Evolutionary conservation across 495 filamentous ascomycete species (phyloP).

Genomic region (Glarea lozoyensis): DNA sequence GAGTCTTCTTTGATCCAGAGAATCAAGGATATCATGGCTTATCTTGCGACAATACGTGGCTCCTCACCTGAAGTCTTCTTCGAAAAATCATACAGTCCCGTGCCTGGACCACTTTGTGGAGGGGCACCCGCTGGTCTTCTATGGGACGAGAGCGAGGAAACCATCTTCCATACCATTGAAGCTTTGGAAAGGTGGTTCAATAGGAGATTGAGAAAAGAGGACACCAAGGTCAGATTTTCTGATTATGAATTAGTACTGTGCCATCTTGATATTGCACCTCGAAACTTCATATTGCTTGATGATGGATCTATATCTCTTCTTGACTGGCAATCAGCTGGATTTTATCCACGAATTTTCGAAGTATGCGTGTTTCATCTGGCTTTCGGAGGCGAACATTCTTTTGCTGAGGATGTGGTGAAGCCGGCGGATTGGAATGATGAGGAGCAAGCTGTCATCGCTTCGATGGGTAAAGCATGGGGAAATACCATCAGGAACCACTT

Average conservation of each 20-base stretch:
- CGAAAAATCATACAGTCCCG: background rate
- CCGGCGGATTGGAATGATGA: too few species aligned
- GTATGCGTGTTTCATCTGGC: too few species aligned
- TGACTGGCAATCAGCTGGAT: conserved; percentile 20
- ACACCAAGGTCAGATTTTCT: background rate
- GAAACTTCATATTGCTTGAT: conserved; percentile 15
- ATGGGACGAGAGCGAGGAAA: conserved; percentile 5
- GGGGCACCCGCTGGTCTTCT: conserved; percentile 2
- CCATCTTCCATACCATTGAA: conserved; percentile 1
- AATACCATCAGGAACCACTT: too few species aligned
- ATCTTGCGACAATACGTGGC: conserved; percentile 19
- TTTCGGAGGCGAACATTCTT: too few species aligned
- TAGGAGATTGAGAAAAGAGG: conserved; percentile 1
- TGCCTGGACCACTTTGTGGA: background rate
- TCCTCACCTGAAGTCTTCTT: background rate
- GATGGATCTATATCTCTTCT: conserved; percentile 11
- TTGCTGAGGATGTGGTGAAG: too few species aligned
- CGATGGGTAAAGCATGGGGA: too few species aligned
- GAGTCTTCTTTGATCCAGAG: conserved; percentile 12
- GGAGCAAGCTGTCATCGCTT: too few species aligned
- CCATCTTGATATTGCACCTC: conserved; percentile 19
- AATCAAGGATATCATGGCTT: conserved; percentile 20
- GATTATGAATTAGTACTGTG: conserved; percentile 12
- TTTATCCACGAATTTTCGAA: conserved; percentile 20
- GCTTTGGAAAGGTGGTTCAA: conserved; percentile 12